Conservation (phyloP, 2,329 filamentous ascomycete genomes). For the Aspergillus puulaauensis region DNA sequence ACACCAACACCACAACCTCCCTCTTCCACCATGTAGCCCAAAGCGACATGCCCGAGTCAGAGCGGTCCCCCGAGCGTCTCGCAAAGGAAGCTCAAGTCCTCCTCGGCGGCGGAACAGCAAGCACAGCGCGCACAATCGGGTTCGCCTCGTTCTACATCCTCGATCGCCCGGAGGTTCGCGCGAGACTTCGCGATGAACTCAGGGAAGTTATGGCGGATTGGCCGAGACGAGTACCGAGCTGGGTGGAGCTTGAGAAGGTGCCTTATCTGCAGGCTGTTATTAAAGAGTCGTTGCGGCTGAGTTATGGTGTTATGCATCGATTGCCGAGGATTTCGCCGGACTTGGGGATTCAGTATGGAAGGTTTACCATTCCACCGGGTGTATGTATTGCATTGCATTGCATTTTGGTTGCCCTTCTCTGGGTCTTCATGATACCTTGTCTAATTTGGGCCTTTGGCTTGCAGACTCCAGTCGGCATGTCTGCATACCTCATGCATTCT, state of each 20-base stretch:
- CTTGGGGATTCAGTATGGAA: slow-evolving; percentile 20
- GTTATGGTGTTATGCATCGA: slow-evolving; percentile 34
- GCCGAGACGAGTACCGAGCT: slow-evolving; percentile 15
- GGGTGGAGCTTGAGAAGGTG: slow-evolving; percentile 26
- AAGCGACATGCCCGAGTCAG: slow-evolving; percentile 21
- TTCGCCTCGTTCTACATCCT: slow-evolving; percentile 10
- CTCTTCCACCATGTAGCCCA: slow-evolving; percentile 23
- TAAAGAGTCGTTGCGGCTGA: slow-evolving; percentile 22
- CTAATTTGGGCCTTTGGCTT: neutral
- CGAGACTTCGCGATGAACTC: slow-evolving; percentile 22
- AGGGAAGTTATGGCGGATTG: slow-evolving; percentile 20
- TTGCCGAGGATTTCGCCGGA: slow-evolving; percentile 25
- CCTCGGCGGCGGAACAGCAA: slow-evolving; percentile 28
- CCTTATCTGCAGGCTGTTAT: slow-evolving; percentile 28
- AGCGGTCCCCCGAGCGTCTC: slow-evolving; percentile 21
- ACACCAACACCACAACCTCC: neutral
- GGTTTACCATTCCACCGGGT: slow-evolving; percentile 16
- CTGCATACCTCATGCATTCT: slow-evolving; percentile 4
- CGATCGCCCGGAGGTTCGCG: slow-evolving; percentile 11
- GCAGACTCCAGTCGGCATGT: slow-evolving; percentile 10
- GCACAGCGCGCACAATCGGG: slow-evolving; percentile 25
- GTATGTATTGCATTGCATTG: neutral
- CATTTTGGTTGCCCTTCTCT: too few species aligned
- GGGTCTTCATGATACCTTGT: too few species aligned
- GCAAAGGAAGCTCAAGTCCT: slow-evolving; percentile 29